Evolutionary conservation across 352 stramenopile genomes (phyloP), one percentile per base, ranked within the genome.

Genomic region (Globisporangium yorkense): DNA sequence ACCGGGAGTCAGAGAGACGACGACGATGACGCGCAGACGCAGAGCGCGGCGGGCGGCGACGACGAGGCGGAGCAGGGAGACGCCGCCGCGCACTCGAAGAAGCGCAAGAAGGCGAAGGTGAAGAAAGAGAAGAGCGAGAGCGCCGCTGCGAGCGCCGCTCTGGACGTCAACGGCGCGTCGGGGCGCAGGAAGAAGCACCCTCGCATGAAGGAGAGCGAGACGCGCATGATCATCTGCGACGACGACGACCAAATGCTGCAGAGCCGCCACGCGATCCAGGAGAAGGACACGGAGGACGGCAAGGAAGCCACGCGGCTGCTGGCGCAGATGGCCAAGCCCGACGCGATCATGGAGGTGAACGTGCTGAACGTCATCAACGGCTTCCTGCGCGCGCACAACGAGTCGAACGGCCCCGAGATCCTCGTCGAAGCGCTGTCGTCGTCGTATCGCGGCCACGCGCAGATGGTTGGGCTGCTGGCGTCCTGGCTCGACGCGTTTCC

Each of bases 401-500:
- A 88, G 24, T 77, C 81, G 2, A 86, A 95, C 58, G 85, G 85
- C 6, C 85, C 85, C 5, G 85, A 95, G 59, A 88, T 95, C 48
- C 64, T 95, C 0, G 85, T 95, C 16, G 84, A 95, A 57, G 86
- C 90, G 45, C 71, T 95, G 8, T 95, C 85, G 48, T 88, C 80
- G 15, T 93, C 85, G 12, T 95, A 95, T 41, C 81, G 85, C 54
- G 85, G 85, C 5, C 84, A 95, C 60, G 82, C 85, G 8, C 82
- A 95, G 60, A 93, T 95, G 83, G 84, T 92, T n/a, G 76, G 78
- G 0, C 72, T 95, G 4, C 74, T 93, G n/a, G 82, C 80, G 5
- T 89, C 80, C 21, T 95, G 85, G 85, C 64, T 95, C 44, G 84
- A 95, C 43, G 70, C 69, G 21, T 53, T 89, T 9, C 79, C 80